phyloP scores from a whole-genome alignment of 1,139 yeast genomes.

The Debaryomyces coudertii region DNA sequence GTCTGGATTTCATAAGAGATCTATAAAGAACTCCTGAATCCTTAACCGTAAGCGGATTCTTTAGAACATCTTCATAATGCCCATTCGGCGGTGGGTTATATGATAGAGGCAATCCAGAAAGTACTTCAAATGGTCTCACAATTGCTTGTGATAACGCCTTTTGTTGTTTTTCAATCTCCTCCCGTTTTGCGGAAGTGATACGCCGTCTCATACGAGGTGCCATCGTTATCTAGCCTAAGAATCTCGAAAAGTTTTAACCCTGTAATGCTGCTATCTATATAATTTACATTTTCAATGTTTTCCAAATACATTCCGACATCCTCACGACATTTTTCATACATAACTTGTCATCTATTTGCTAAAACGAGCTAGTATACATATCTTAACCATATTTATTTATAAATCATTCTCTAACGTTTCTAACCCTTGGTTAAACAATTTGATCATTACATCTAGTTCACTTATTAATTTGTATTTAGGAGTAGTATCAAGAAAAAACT shows the following conservation, averaged over 20 bases:
- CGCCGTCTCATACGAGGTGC: conserved; percentile 51
- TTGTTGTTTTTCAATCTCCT: conserved; percentile 52
- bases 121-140: conserved; percentile 67
- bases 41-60: conserved; percentile 67
- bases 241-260: not conserved
- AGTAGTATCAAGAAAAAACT: conserved; percentile 41
- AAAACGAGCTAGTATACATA: not conserved
- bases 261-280: not conserved
- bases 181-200: conserved; percentile 49
- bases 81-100: conserved; percentile 61
- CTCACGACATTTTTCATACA: conserved; percentile 2
- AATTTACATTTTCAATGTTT: not conserved
- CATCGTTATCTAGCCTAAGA: conserved; percentile 24
- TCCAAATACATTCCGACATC: not conserved
- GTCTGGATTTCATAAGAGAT: conserved; percentile 75
- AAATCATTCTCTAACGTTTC: conserved; percentile 42
- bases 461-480: conserved; percentile 38
- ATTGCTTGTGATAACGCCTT: conserved; percentile 45
- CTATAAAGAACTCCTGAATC: conserved; percentile 75
- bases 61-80: conserved; percentile 50
- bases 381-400: conserved; percentile 19
- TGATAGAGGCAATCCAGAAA: conserved; percentile 74
- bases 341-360: conserved; percentile 2
- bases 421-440: conserved; percentile 43
- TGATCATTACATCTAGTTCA: conserved; percentile 46